Percentiles rank a stretch among this genome's conserved stretches.
Evolutionary conservation across 768 basidiomycete genomes (phyloP).

Genomic region (Pleurotus platypus): DNA sequence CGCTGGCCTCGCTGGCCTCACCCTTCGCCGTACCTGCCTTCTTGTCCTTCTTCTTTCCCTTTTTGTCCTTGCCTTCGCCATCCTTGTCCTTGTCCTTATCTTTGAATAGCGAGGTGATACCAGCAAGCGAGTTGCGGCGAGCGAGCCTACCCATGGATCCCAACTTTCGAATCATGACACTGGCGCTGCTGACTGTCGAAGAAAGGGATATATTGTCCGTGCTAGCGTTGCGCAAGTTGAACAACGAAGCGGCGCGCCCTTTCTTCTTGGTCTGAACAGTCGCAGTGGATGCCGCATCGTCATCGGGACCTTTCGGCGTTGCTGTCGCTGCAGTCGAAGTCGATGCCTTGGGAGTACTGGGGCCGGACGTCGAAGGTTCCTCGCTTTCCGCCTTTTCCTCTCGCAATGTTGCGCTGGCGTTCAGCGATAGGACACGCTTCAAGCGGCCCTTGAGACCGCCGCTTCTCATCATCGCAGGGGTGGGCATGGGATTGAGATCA

Average conservation of each 20-base stretch:
- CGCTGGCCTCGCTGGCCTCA: slow-evolving; percentile 60
- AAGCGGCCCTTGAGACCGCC: slow-evolving; percentile 77
- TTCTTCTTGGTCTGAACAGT: slow-evolving; percentile 64
- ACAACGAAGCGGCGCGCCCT: slow-evolving; percentile 68
- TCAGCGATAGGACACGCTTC: slow-evolving; percentile 69
- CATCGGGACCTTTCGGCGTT: slow-evolving; percentile 18
- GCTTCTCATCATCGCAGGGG: slow-evolving; percentile 41
- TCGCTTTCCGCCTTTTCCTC: slow-evolving; percentile 52
- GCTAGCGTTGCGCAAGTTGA: slow-evolving; percentile 86
- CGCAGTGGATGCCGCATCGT: slow-evolving; percentile 38
- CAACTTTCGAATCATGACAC: slow-evolving; percentile 95
- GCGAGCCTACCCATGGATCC: slow-evolving; percentile 89
- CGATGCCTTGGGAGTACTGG: background rate
- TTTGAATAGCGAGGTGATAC: slow-evolving; percentile 93
- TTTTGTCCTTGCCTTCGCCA: slow-evolving; percentile 33
- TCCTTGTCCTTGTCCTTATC: slow-evolving; percentile 47
- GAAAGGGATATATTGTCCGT: slow-evolving; percentile 96
- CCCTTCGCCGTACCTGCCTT: slow-evolving; percentile 55
- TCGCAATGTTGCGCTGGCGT: slow-evolving; percentile 51
- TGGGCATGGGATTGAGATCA: slow-evolving; percentile 55
- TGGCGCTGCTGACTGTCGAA: slow-evolving; percentile 91
- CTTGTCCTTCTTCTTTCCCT: slow-evolving; percentile 43
- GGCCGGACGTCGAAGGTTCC: slow-evolving; percentile 11
- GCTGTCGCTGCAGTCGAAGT: background rate
- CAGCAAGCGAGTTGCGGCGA: slow-evolving; percentile 81